phyloP scores from a whole-genome alignment of 495 filamentous ascomycete genomes.

The Talaromyces ruber region DNA sequence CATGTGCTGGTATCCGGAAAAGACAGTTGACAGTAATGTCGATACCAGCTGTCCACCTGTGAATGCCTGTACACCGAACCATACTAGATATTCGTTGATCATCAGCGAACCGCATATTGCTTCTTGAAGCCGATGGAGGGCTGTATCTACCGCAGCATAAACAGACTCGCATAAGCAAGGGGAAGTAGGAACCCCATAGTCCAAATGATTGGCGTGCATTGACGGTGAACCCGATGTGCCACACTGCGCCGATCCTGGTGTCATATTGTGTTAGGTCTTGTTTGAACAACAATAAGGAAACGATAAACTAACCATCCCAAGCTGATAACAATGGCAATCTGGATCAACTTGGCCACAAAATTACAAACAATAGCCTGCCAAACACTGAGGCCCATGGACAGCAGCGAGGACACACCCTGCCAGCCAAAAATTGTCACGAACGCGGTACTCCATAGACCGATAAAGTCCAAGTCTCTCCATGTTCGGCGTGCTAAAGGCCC shows the following conservation, averaged over 20 bases:
- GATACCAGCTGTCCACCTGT: constrained; percentile 18
- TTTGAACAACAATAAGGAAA: not conserved
- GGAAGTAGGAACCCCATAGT: constrained; percentile 9
- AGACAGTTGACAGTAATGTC: constrained; percentile 20
- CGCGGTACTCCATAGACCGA: not conserved
- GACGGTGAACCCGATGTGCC: constrained; percentile 17
- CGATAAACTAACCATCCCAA: not conserved
- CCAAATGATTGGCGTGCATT: constrained; percentile 9
- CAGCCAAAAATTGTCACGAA: not conserved
- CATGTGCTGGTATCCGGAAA: constrained; percentile 19
- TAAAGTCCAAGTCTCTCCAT: not conserved
- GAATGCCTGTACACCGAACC: constrained; percentile 10
- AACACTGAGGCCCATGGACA: constrained; percentile 13
- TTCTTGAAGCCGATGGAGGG: no score
- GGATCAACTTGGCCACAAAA: constrained; percentile 9
- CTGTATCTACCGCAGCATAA: not conserved
- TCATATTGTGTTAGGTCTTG: not conserved
- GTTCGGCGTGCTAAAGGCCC: not conserved
- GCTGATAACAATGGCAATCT: constrained; percentile 9
- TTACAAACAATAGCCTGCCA: constrained; percentile 16
- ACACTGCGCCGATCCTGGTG: constrained; percentile 10
- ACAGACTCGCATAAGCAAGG: constrained; percentile 7
- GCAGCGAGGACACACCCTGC: constrained; percentile 7
- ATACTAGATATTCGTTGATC: constrained; percentile 5
- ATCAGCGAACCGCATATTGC: no score